Evolutionary conservation across 1,139 yeast species (phyloP).

Genomic region (Lizanozyma gosingica): DNA sequence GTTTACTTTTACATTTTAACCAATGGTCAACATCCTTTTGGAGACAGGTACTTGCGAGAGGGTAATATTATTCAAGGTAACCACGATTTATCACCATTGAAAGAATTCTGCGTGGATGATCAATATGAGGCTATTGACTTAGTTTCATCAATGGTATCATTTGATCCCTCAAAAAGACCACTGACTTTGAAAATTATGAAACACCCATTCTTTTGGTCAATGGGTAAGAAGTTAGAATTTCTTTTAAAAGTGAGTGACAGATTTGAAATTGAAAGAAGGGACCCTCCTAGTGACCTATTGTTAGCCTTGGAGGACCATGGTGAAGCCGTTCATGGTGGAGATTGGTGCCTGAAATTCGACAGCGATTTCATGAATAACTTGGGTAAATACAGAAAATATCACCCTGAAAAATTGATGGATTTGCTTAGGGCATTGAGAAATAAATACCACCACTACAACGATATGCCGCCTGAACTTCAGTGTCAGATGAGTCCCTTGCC

Average conservation of each 20-base stretch:
- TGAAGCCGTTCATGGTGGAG: constrained; percentile 44
- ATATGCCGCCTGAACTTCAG: constrained; percentile 60
- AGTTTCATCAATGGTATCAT: constrained; percentile 60
- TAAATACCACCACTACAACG: constrained; percentile 89
- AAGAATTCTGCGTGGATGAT: constrained; percentile 34
- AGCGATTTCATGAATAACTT: constrained; percentile 65
- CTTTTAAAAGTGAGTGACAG: constrained; percentile 82
- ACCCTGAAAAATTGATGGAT: constrained; percentile 71
- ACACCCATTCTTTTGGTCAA: constrained; percentile 87
- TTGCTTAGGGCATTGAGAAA: constrained; percentile 81
- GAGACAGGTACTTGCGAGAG: constrained; percentile 79
- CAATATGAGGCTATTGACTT: constrained; percentile 63
- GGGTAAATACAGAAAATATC: constrained; percentile 86
- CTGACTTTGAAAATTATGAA: constrained; percentile 55
- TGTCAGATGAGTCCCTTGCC: constrained; percentile 70
- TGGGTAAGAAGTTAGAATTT: constrained; percentile 71
- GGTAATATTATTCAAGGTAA: constrained; percentile 76
- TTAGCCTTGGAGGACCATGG: constrained; percentile 52
- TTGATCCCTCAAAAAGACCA: constrained; percentile 67
- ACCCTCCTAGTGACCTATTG: constrained; percentile 70
- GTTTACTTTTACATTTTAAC: constrained; percentile 82
- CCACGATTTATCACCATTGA: constrained; percentile 42
- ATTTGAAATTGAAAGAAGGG: constrained; percentile 79
- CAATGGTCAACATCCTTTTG: constrained; percentile 89
- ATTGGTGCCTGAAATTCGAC: constrained; percentile 80